Base-by-base conservation (phyloP, 2,329 filamentous ascomycete species). In the Bimuria novae-zelandiae region DNA sequence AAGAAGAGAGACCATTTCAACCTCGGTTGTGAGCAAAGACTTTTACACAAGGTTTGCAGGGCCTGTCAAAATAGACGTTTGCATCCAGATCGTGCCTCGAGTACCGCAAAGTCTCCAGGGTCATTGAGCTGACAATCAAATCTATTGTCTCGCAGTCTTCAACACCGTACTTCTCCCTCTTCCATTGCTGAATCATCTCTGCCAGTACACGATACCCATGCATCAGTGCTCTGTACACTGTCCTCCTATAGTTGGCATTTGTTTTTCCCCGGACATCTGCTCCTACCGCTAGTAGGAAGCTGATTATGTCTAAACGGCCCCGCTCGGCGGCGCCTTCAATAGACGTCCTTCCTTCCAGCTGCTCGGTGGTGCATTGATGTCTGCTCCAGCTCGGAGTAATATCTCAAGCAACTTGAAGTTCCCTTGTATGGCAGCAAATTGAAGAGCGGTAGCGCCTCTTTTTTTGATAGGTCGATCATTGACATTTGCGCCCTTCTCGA, bases 241-340 rank as follows among this genome's bases (percentile, higher is more conserved):
- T 32, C 11, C 47, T 43, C 21, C 40, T 41, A 22, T 55, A 55
- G 33, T 51, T 48, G 3, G 16, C 22, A 17, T 46, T 49, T 4
- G 17, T 27, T 21, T 33, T 27, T 10, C 48, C 48, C n/a, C 27
- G 25, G 0, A 55, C 23, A 23, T 58, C 51, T 2, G 58, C 68
- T 25, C 65, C 63, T 16, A 54, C 37, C 3, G 67, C 42, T 2
- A 72, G 46, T 12, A 72, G 60, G 36, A 66, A 45, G 19, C 65
- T 55, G 10, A 67, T 35, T 56, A 65, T 65, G 37, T 71, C 67
- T 14, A 71, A 57, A 5, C 63, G 61, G 25, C 67, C 68, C 14
- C 60, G 37, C 39, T 71, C 67, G 19, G 69, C 64, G 4, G 68
- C 65, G 5, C 62, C 69, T 42, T 66, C 56, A 7, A 71, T 46